Evolutionary conservation across 192 early-diverging fungal genomes (phyloP).

Genomic region (Coemansia sp.): DNA sequence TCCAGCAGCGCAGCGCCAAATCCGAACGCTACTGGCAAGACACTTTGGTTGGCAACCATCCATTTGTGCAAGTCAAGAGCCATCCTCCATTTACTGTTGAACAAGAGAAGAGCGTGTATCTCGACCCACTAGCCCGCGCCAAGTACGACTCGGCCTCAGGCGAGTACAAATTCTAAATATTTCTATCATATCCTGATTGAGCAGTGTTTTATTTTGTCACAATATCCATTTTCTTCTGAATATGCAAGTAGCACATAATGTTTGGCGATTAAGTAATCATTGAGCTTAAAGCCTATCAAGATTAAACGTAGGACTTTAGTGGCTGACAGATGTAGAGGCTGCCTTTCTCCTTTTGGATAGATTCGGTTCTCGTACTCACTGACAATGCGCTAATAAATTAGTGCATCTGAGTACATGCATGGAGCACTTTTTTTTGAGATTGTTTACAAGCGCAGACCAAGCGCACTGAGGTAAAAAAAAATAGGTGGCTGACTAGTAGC

Average conservation of each 20-base stretch:
- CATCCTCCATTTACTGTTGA: constrained; percentile 24
- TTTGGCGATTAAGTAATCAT: background rate
- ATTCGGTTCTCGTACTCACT: background rate
- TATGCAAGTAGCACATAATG: background rate
- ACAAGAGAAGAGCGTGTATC: constrained; percentile 25
- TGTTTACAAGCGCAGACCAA: background rate
- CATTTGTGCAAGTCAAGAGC: constrained; percentile 37
- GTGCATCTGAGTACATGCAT: background rate
- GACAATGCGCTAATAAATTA: background rate
- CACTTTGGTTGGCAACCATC: constrained; percentile 27
- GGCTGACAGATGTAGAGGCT: background rate
- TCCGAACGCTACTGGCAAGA: constrained; percentile 34
- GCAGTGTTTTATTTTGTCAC: too few species aligned
- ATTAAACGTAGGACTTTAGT: background rate
- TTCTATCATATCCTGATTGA: background rate
- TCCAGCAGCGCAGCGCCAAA: background rate
- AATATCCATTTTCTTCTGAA: too few species aligned
- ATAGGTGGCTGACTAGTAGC: background rate
- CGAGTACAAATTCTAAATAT: constrained; percentile 24
- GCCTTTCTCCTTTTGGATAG: background rate
- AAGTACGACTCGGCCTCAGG: constrained; percentile 10
- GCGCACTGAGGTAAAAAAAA: background rate
- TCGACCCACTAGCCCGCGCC: constrained; percentile 23
- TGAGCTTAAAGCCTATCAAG: background rate
- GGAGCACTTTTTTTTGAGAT: background rate